A percentile compares a stretch with the other conserved stretches of the same genome.
Conservation (phyloP, 1,284 basidiomycete genomes). For the Waitea zeae region DNA sequence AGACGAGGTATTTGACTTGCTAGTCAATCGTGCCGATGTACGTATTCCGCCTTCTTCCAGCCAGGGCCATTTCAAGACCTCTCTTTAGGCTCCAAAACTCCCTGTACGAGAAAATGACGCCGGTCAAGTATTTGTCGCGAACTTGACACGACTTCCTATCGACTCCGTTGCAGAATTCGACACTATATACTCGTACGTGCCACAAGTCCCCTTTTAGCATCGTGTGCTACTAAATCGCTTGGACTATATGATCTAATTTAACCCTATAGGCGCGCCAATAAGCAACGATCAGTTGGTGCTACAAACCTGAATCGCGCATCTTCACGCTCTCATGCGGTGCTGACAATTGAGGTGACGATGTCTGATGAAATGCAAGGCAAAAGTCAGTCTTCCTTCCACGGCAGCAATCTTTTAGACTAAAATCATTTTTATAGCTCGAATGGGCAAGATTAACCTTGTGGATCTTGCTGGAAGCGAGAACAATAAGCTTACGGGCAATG, state of each 20-base stretch:
- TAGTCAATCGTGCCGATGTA: constrained; percentile 52
- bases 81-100: constrained; percentile 51
- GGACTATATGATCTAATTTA: background rate
- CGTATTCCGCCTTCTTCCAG: constrained; percentile 9
- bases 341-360: constrained; percentile 50
- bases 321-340: constrained; percentile 70
- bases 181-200: constrained; percentile 40
- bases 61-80: background rate
- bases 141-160: constrained; percentile 37
- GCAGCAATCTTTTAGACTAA: background rate
- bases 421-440: constrained; percentile 22
- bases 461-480: constrained; percentile 82
- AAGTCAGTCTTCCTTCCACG: background rate
- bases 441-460: constrained; percentile 68
- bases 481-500: constrained; percentile 76
- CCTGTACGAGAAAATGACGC: constrained; percentile 57
- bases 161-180: constrained; percentile 42
- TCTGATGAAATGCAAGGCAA: constrained; percentile 19
- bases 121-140: constrained; percentile 67
- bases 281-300: constrained; percentile 64
- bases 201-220: background rate
- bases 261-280: constrained; percentile 34
- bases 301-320: constrained; percentile 68
- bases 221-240: background rate
- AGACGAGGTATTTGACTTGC: constrained; percentile 71